These are phyloP conservation scores for Naganishia albida DNA, from an alignment of 1,284 basidiomycete genomes.

Conservation along the genomic window DNA sequence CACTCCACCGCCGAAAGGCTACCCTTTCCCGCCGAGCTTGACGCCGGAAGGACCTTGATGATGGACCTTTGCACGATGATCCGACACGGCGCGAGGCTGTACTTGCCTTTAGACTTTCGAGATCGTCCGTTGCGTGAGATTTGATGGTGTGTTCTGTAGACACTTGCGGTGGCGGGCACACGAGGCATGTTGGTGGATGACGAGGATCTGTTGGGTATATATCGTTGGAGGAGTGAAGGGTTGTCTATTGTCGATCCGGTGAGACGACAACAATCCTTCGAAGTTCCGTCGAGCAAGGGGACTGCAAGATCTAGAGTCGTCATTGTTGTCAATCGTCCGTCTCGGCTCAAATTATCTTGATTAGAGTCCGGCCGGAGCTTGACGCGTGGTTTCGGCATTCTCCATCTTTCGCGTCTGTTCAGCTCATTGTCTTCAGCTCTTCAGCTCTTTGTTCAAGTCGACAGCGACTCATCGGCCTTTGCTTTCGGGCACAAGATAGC, in stretches of 20 bases:
- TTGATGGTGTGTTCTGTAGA: constrained; percentile 3
- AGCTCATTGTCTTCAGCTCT: too few species aligned
- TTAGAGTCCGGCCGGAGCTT: too few species aligned
- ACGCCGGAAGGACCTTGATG: not conserved
- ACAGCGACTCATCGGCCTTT: too few species aligned
- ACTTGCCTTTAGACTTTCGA: not conserved
- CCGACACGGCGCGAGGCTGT: not conserved
- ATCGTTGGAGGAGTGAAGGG: not conserved
- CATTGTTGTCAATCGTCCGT: not conserved
- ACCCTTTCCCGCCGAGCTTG: not conserved
- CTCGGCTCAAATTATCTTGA: not conserved
- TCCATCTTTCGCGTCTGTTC: too few species aligned
- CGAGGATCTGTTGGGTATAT: not conserved
- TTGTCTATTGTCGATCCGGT: too few species aligned
- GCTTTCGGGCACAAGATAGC: too few species aligned
- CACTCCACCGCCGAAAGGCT: not conserved
- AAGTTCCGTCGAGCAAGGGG: not conserved
- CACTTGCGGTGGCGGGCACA: not conserved
- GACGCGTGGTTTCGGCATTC: too few species aligned
- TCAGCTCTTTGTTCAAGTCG: too few species aligned
- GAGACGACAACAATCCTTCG: not conserved
- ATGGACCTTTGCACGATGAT: not conserved
- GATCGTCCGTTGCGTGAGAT: not conserved
- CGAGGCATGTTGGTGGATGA: not conserved
- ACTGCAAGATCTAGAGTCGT: not conserved